phyloP scores from a whole-genome alignment of 352 stramenopile species.

The Globisporangium solare region DNA sequence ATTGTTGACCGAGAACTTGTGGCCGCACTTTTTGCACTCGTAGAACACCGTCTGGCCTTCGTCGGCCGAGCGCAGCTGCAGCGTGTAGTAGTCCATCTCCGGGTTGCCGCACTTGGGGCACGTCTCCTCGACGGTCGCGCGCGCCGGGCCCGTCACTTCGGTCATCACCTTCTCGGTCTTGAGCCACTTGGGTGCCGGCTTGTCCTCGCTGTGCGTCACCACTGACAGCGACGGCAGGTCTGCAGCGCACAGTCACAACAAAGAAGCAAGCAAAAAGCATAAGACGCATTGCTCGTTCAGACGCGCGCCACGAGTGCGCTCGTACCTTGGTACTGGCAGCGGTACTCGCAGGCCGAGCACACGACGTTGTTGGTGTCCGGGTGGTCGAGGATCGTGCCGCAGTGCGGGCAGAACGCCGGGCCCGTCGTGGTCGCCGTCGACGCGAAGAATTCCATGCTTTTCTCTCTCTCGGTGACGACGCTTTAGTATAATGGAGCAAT shows the following conservation, averaged over 20 bases:
- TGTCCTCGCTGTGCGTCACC: conserved; percentile 72
- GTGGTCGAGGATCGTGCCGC: conserved; percentile 84
- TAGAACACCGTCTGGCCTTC: conserved; percentile 99
- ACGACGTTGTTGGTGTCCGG: conserved; percentile 86
- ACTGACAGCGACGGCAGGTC: conserved; percentile 77
- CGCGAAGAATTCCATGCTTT: conserved; percentile 70
- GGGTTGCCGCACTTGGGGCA: conserved; percentile 96
- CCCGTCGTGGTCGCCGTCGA: conserved; percentile 49
- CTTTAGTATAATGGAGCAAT: too few relatives aligned
- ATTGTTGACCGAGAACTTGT: conserved; percentile 89
- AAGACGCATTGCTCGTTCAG: too few relatives aligned
- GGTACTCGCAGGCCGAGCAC: conserved; percentile 82
- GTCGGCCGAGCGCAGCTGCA: conserved; percentile 98
- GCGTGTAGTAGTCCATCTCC: conserved; percentile 99
- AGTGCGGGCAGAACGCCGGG: conserved; percentile 85
- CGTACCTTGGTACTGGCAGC: conserved; percentile 81
- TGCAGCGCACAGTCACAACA: conserved; percentile 13
- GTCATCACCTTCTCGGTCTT: conserved; percentile 64
- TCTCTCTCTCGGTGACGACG: conserved; percentile 12
- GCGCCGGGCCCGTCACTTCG: conserved; percentile 82
- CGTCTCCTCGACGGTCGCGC: conserved; percentile 96
- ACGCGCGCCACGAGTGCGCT: too few relatives aligned
- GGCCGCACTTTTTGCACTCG: conserved; percentile 97
- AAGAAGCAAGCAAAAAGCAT: too few relatives aligned
- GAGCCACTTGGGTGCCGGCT: conserved; percentile 78